Conservation (phyloP, 305 asterid species). For the Fraxinus albicans region DNA sequence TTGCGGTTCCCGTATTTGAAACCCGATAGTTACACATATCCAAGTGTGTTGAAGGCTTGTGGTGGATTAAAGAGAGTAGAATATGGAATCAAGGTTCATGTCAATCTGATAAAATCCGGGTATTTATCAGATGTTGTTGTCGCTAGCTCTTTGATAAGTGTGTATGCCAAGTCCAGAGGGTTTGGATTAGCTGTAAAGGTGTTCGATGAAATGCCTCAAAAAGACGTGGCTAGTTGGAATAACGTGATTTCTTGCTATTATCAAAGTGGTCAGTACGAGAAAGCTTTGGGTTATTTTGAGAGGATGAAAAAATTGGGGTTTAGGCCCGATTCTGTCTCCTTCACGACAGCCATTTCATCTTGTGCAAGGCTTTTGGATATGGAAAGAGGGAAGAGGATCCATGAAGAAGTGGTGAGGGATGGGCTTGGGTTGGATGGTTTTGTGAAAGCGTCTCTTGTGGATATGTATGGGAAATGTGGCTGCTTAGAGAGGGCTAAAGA, state of each 20-base stretch:
- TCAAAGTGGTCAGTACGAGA: conserved; percentile 65
- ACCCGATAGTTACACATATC: conserved; percentile 69
- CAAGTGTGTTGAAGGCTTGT: conserved; percentile 77
- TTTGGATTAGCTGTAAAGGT: conserved; percentile 49
- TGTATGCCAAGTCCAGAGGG: conserved; percentile 58
- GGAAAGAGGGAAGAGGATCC: conserved; percentile 57
- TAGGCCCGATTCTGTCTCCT: conserved; percentile 64
- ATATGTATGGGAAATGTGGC: conserved; percentile 87
- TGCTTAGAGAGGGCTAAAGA: conserved; percentile 55
- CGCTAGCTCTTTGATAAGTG: conserved; percentile 54
- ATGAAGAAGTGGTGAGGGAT: conserved; percentile 44
- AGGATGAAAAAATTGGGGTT: conserved; percentile 55
- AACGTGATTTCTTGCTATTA: conserved; percentile 69
- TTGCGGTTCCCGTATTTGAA: conserved; percentile 42
- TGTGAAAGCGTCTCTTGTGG: conserved; percentile 66
- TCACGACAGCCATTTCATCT: conserved; percentile 67
- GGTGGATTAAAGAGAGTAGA: conserved; percentile 47
- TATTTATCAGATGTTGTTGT: conserved; percentile 59
- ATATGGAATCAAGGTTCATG: conserved; percentile 54
- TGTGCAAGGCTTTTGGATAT: conserved; percentile 59
- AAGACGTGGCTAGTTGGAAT: conserved; percentile 80
- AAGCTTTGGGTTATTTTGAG: conserved; percentile 63
- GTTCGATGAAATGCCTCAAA: conserved; percentile 77
- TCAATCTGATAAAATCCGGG: conserved; percentile 53
- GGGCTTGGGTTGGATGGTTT: conserved; percentile 52